phyloP scores from a whole-genome alignment of 257 asterid genomes.

The Orobanche coerulescens region DNA sequence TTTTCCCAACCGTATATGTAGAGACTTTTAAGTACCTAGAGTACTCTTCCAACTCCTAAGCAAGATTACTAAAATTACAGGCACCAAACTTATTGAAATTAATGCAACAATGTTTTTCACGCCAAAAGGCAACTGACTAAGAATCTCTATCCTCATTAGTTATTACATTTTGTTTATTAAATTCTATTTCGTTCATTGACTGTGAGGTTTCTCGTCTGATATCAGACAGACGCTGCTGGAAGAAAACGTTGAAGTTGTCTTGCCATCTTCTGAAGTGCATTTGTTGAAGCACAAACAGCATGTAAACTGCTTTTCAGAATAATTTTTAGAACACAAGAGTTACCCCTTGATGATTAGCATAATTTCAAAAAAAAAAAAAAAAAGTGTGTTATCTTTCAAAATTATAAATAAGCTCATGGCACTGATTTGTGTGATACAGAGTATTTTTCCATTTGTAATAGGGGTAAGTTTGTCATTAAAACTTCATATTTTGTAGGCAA shows the following conservation, averaged over 20 bases:
- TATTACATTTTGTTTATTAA: too few relatives aligned
- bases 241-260: neutral
- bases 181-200: neutral
- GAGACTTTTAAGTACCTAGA: neutral
- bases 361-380: too few relatives aligned
- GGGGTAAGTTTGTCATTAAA: too few relatives aligned
- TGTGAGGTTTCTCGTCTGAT: neutral
- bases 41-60: neutral
- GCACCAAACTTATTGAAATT: neutral
- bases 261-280: slow-evolving; percentile 10
- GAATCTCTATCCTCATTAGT: neutral
- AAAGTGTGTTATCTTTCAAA: too few relatives aligned
- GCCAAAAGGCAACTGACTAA: neutral
- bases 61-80: neutral
- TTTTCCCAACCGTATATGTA: neutral
- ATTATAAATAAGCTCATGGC: too few relatives aligned
- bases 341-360: neutral
- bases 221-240: neutral
- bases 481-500: too few relatives aligned
- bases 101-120: neutral
- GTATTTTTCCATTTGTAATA: too few relatives aligned
- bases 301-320: neutral
- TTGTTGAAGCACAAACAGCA: slow-evolving; percentile 14
- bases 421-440: too few relatives aligned
- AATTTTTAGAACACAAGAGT: neutral